phyloP scores from a whole-genome alignment of 1,284 basidiomycete species.

The Cryptococcus sp. region DNA sequence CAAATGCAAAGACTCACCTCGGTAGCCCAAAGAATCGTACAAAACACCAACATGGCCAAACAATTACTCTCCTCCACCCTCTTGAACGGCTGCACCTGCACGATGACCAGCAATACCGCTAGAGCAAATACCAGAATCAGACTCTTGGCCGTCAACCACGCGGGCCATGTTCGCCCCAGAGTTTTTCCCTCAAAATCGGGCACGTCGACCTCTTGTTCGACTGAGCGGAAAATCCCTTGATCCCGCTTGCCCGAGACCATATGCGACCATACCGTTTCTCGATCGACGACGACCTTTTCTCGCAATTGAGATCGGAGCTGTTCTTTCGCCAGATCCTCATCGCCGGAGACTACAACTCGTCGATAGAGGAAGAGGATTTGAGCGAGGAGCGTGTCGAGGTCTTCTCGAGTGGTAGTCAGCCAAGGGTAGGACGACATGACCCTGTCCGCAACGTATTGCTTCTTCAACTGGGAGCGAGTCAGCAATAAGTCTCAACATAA shows the following conservation, averaged over 20 bases:
- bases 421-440: constrained; percentile 72
- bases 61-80: constrained; percentile 80
- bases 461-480: constrained; percentile 59
- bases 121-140: constrained; percentile 59
- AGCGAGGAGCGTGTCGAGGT: constrained; percentile 59
- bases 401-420: constrained; percentile 58
- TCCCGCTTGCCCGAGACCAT: constrained; percentile 63
- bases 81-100: constrained; percentile 60
- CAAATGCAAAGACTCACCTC: constrained; percentile 56
- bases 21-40: constrained; percentile 92
- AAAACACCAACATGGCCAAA: constrained; percentile 82
- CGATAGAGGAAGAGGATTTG: constrained; percentile 72
- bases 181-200: constrained; percentile 52
- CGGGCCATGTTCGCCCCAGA: constrained; percentile 50
- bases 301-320: constrained; percentile 84
- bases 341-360: constrained; percentile 75
- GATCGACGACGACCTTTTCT: constrained; percentile 59
- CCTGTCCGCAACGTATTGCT: constrained; percentile 67
- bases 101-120: constrained; percentile 55
- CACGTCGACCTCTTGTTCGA: constrained; percentile 52
- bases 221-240: constrained; percentile 68
- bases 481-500: no score
- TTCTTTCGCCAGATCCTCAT: constrained; percentile 64
- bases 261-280: constrained; percentile 79
- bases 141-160: constrained; percentile 58